Conservation (phyloP, 257 asterid species). For the Solanum infundibuliforme region DNA sequence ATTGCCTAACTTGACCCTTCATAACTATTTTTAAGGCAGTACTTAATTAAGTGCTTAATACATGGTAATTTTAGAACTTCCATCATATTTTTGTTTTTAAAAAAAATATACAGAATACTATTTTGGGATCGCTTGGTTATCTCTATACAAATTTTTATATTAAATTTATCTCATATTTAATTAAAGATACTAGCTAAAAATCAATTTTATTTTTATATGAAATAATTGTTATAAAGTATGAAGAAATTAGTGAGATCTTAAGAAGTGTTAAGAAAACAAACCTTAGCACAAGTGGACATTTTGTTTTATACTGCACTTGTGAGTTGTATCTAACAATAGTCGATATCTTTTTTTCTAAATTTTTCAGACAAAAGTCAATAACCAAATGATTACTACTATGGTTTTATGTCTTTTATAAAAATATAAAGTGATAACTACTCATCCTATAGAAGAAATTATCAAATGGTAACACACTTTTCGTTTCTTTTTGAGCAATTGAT, state of each 20-base stretch:
- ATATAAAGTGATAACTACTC: background rate
- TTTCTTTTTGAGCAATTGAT: conserved; percentile 1
- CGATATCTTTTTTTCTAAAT: background rate
- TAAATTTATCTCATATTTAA: background rate
- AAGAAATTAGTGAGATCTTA: background rate
- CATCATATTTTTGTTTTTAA: background rate
- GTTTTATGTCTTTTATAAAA: background rate
- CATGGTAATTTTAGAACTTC: background rate
- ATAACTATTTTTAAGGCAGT: background rate
- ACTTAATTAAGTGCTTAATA: background rate
- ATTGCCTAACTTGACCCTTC: background rate
- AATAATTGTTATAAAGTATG: background rate
- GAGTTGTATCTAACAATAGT: background rate
- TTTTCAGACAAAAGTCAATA: background rate
- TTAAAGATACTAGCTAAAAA: background rate
- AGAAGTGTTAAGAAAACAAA: background rate
- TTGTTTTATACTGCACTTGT: background rate
- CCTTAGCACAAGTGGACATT: background rate
- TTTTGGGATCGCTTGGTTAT: background rate
- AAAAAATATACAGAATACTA: background rate
- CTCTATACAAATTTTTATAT: background rate
- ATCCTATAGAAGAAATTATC: background rate
- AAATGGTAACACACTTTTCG: background rate
- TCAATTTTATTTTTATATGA: background rate
- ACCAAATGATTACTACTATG: background rate